Percentiles rank a stretch among this genome's conserved stretches.
Conservation (phyloP, 768 basidiomycete genomes). For the Rhizopogon roseolus region DNA sequence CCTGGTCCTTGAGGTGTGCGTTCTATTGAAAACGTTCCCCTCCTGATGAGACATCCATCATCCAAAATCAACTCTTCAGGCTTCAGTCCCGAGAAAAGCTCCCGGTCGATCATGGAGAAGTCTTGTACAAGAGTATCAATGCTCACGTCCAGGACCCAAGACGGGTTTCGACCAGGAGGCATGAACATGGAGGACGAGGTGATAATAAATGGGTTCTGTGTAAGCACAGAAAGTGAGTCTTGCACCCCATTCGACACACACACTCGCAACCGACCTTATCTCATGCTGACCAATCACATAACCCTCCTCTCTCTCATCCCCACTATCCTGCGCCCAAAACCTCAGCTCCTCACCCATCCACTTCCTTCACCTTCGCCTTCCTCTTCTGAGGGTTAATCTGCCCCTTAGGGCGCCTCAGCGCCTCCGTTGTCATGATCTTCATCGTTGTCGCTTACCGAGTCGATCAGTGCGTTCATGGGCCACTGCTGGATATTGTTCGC, state of each 20-base stretch:
- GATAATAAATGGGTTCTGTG: conserved; percentile 11
- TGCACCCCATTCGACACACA: conserved; percentile 9
- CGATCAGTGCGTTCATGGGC: conserved; percentile 78
- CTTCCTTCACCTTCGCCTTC: conserved; percentile 68
- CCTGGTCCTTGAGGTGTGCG: conserved; percentile 74
- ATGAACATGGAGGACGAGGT: conserved; percentile 31
- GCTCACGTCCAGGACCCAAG: conserved; percentile 63
- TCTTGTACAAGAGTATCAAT: conserved; percentile 67
- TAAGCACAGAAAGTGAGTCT: conserved; percentile 19
- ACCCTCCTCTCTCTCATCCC: conserved; percentile 32
- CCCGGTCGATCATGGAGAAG: conserved; percentile 85
- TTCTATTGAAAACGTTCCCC: conserved; percentile 77
- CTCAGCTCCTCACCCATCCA: conserved; percentile 71
- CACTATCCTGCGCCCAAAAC: conserved; percentile 46
- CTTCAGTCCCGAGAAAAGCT: conserved; percentile 77
- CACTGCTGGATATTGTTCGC: conserved; percentile 59
- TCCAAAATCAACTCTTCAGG: conserved; percentile 85
- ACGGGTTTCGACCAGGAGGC: conserved; percentile 39
- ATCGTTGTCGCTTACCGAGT: conserved; percentile 56
- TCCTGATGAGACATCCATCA: conserved; percentile 58
- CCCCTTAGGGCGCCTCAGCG: conserved; percentile 71
- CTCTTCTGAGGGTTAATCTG: conserved; percentile 74
- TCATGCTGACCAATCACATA: conserved; percentile 27
- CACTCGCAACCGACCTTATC: conserved; percentile 17
- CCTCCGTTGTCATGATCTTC: conserved; percentile 46